Evolutionary conservation across 2,329 filamentous ascomycete genomes (phyloP).

Genomic region (Truncatella angustata): DNA sequence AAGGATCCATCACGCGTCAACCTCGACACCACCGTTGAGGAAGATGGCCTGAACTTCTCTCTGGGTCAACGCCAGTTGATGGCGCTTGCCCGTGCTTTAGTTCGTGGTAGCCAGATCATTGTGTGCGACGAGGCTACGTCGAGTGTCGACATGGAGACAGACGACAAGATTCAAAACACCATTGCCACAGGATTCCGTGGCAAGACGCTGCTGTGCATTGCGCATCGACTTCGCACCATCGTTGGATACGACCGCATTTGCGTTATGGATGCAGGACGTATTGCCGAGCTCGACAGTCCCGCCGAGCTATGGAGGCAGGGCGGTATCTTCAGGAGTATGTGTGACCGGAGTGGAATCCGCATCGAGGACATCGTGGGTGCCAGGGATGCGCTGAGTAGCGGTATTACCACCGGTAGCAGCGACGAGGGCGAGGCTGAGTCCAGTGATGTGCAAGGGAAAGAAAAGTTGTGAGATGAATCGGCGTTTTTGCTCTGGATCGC

Average conservation of each 20-base stretch:
- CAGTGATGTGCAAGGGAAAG: neutral
- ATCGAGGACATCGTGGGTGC: slow-evolving; percentile 51
- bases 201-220: slow-evolving; percentile 88
- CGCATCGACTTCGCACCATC: slow-evolving; percentile 88
- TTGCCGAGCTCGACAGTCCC: slow-evolving; percentile 83
- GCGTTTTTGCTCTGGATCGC: neutral
- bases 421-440: neutral
- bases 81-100: slow-evolving; percentile 87
- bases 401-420: slow-evolving; percentile 5
- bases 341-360: slow-evolving; percentile 77
- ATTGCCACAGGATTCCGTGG: slow-evolving; percentile 83
- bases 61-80: slow-evolving; percentile 93
- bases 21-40: slow-evolving; percentile 82
- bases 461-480: neutral
- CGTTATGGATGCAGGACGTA: slow-evolving; percentile 88
- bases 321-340: slow-evolving; percentile 88
- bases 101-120: slow-evolving; percentile 85
- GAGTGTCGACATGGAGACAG: slow-evolving; percentile 92
- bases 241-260: slow-evolving; percentile 93
- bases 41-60: slow-evolving; percentile 94
- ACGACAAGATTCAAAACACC: slow-evolving; percentile 89
- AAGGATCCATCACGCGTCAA: slow-evolving; percentile 61
- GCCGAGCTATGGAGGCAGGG: slow-evolving; percentile 65
- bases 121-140: slow-evolving; percentile 96
- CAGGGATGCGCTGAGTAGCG: slow-evolving; percentile 29